Evolutionary conservation across 352 stramenopile species (phyloP).

Genomic region (Pythium sukuiense): DNA sequence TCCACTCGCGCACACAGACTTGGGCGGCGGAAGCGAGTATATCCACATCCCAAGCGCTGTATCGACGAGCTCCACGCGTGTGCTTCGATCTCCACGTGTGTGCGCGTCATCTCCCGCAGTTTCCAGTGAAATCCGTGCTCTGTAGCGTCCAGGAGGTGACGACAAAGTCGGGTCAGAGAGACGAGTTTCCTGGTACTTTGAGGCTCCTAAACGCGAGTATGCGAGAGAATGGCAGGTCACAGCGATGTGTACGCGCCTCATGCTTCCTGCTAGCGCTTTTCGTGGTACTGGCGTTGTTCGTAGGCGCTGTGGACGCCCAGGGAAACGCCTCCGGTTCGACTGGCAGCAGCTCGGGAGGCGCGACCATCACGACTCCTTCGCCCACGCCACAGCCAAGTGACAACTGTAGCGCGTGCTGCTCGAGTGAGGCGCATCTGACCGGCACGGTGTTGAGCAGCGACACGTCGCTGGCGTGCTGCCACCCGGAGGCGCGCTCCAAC

Average conservation of each 20-base stretch:
- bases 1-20: not conserved
- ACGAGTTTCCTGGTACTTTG: not conserved
- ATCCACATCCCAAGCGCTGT: not conserved
- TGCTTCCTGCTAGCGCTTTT: not conserved
- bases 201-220: slow-evolving; percentile 9
- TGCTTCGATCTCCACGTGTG: not conserved
- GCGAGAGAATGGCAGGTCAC: slow-evolving; percentile 13
- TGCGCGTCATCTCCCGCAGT: slow-evolving; percentile 2
- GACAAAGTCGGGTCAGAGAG: not conserved
- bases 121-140: not conserved
- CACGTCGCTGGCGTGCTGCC: slow-evolving; percentile 56
- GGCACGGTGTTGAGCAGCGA: slow-evolving; percentile 26
- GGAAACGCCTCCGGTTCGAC: not conserved
- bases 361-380: slow-evolving; percentile 5
- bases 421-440: slow-evolving; percentile 1
- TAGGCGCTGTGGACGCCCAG: not conserved
- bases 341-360: not conserved
- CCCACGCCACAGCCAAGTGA: slow-evolving; percentile 30
- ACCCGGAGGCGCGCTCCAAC: slow-evolving; percentile 30
- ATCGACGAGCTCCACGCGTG: not conserved
- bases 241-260: not conserved
- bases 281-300: not conserved
- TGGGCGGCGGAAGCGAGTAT: slow-evolving; percentile 3
- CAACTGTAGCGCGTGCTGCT: slow-evolving; percentile 66
- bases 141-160: slow-evolving; percentile 1